Percentiles rank a stretch among this genome's conserved stretches.
Evolutionary conservation across 495 filamentous ascomycete species (phyloP).

Genomic region (Penicillium malachiteum): DNA sequence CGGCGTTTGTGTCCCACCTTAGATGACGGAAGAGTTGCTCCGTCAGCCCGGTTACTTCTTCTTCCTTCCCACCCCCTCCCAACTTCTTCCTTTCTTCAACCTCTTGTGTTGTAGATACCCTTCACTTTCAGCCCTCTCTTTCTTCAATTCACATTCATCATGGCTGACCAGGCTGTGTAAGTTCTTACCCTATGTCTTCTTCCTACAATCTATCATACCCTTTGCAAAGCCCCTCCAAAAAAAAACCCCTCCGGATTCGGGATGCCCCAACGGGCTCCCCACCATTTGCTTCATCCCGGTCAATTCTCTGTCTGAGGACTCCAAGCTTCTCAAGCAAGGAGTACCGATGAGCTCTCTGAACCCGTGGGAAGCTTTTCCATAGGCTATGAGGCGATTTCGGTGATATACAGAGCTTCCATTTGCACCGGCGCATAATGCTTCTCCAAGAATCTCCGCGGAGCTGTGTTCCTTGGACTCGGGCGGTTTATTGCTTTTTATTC

Average conservation of each 20-base stretch:
- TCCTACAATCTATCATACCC: slow-evolving; percentile 7
- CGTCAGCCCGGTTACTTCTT: slow-evolving; percentile 37
- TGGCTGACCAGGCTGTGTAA: slow-evolving; percentile 58
- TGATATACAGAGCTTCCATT: no score
- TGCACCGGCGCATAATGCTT: no score
- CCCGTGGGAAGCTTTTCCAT: neutral
- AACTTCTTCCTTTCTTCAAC: slow-evolving; percentile 16
- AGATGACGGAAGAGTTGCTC: slow-evolving; percentile 48
- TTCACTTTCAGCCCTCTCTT: slow-evolving; percentile 11
- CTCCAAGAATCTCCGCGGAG: slow-evolving; percentile 2
- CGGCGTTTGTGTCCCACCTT: slow-evolving; percentile 31
- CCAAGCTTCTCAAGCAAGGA: neutral
- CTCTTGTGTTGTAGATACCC: slow-evolving; percentile 20
- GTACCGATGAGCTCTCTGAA: no score
- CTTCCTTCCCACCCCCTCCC: slow-evolving; percentile 15
- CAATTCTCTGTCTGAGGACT: slow-evolving; percentile 6
- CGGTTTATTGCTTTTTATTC: slow-evolving; percentile 6
- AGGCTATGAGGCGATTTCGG: neutral
- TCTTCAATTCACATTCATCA: slow-evolving; percentile 26
- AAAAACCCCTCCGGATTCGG: slow-evolving; percentile 3
- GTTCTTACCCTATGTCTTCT: slow-evolving; percentile 29
- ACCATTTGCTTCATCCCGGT: slow-evolving; percentile 1
- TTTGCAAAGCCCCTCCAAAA: neutral
- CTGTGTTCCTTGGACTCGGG: slow-evolving; percentile 7
- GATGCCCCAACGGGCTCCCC: slow-evolving; percentile 4